These are phyloP conservation scores for Cyclocybe cylindracea DNA, from an alignment of 768 basidiomycete genomes.

Conservation along the genomic window DNA sequence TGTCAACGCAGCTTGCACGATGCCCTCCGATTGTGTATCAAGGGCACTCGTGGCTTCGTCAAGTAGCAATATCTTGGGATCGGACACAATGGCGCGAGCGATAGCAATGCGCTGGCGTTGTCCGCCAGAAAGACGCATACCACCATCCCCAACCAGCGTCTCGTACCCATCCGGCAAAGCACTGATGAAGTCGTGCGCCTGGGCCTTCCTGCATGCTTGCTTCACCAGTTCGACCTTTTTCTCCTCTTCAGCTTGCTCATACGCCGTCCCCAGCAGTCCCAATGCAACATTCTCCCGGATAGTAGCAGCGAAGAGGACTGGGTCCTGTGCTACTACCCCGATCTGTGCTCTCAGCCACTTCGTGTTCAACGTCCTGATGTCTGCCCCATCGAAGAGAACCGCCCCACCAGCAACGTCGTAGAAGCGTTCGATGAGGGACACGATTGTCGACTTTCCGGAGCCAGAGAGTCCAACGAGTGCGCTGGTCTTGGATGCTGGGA, in stretches of 20 bases:
- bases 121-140: slow-evolving; percentile 79
- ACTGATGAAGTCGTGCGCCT: slow-evolving; percentile 80
- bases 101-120: slow-evolving; percentile 80
- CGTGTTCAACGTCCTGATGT: slow-evolving; percentile 73
- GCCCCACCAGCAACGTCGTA: slow-evolving; percentile 76
- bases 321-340: slow-evolving; percentile 86
- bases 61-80: slow-evolving; percentile 78
- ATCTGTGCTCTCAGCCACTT: slow-evolving; percentile 86
- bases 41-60: slow-evolving; percentile 87
- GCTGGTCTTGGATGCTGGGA: slow-evolving; percentile 63
- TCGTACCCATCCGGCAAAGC: slow-evolving; percentile 82
- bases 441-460: slow-evolving; percentile 74
- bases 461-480: slow-evolving; percentile 80
- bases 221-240: slow-evolving; percentile 75
- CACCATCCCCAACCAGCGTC: slow-evolving; percentile 85
- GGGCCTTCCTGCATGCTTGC: slow-evolving; percentile 83
- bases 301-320: slow-evolving; percentile 78
- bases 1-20: slow-evolving; percentile 92
- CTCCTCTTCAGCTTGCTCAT: slow-evolving; percentile 66
- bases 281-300: slow-evolving; percentile 80
- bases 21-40: slow-evolving; percentile 83
- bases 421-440: slow-evolving; percentile 81
- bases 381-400: slow-evolving; percentile 73
- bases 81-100: slow-evolving; percentile 84
- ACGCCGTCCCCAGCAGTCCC: slow-evolving; percentile 72